Percentiles rank a stretch among this genome's conserved stretches.
These are phyloP conservation scores for Leptographium lundbergii DNA, from an alignment of 2,329 filamentous ascomycete species.

Conservation along the genomic window DNA sequence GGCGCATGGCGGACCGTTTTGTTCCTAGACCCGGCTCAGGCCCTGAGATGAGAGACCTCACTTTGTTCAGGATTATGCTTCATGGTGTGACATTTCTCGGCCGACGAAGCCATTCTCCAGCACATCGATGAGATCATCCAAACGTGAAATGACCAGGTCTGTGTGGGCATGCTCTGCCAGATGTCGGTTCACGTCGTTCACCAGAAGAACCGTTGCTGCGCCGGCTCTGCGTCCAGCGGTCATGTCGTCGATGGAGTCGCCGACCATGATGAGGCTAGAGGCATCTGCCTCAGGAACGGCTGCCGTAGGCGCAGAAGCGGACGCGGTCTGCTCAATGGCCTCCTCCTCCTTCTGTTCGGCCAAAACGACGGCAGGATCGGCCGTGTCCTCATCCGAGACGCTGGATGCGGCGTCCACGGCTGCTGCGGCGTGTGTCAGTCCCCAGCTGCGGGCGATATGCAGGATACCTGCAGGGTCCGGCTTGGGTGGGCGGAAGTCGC, in stretches of 20 bases:
- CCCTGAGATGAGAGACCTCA: not conserved
- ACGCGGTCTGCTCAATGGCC: slow-evolving; percentile 9
- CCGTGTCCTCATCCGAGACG: slow-evolving; percentile 6
- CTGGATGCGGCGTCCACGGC: not conserved
- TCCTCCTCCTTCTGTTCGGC: slow-evolving; percentile 12
- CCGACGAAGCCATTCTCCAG: slow-evolving; percentile 58
- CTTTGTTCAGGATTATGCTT: not conserved
- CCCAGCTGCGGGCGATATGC: slow-evolving; percentile 73
- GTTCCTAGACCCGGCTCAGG: not conserved
- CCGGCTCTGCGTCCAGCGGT: slow-evolving; percentile 72
- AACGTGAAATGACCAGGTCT: slow-evolving; percentile 54
- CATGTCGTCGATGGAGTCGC: slow-evolving; percentile 87
- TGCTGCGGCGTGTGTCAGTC: slow-evolving; percentile 26
- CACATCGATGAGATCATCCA: slow-evolving; percentile 67
- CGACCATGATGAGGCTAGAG: slow-evolving; percentile 49
- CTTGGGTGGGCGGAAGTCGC: slow-evolving; percentile 74
- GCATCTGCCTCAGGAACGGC: slow-evolving; percentile 24
- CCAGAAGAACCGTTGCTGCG: slow-evolving; percentile 76
- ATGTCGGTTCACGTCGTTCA: slow-evolving; percentile 67
- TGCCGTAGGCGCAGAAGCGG: slow-evolving; percentile 3
- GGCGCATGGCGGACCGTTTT: slow-evolving; percentile 4
- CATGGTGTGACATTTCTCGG: slow-evolving; percentile 3
- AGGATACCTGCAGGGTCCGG: slow-evolving; percentile 79
- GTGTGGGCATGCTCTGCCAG: slow-evolving; percentile 62
- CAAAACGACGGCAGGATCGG: slow-evolving; percentile 8